phyloP scores from a whole-genome alignment of 495 filamentous ascomycete species.

The Tuber calosporum region DNA sequence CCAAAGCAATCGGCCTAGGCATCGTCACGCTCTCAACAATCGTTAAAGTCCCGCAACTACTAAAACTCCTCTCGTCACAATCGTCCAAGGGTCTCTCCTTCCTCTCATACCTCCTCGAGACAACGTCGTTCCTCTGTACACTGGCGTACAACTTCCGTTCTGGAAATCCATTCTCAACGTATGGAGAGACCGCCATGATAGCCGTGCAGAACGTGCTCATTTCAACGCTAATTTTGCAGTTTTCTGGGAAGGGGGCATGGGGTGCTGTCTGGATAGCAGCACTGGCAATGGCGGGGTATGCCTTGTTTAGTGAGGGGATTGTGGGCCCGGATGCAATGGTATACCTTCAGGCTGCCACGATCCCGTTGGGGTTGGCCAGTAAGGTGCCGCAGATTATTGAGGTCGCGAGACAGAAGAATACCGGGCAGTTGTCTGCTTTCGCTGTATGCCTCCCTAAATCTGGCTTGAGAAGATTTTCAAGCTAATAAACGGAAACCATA shows the following conservation, averaged over 20 bases:
- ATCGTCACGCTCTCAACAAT: constrained; percentile 82
- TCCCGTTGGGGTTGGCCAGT: constrained; percentile 71
- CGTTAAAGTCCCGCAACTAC: constrained; percentile 91
- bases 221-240: constrained; percentile 72
- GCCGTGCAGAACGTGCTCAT: constrained; percentile 86
- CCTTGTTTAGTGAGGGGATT: constrained; percentile 61
- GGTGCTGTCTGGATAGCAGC: constrained; percentile 70
- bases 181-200: constrained; percentile 87
- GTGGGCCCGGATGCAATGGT: constrained; percentile 61
- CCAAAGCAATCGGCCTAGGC: constrained; percentile 83
- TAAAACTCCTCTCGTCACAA: constrained; percentile 74
- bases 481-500: constrained; percentile 41
- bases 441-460: constrained; percentile 57
- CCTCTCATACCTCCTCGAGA: constrained; percentile 86
- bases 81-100: constrained; percentile 79
- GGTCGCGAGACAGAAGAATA: constrained; percentile 75
- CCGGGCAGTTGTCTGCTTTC: constrained; percentile 92
- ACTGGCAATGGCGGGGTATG: constrained; percentile 58
- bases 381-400: constrained; percentile 87
- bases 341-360: constrained; percentile 77
- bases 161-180: constrained; percentile 90
- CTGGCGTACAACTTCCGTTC: constrained; percentile 85
- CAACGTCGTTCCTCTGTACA: constrained; percentile 70
- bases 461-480: constrained; percentile 5
- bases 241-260: constrained; percentile 53